These are phyloP conservation scores for Arabidopsis suecica DNA, from an alignment of 345 rosid species.

Conservation along the genomic window DNA sequence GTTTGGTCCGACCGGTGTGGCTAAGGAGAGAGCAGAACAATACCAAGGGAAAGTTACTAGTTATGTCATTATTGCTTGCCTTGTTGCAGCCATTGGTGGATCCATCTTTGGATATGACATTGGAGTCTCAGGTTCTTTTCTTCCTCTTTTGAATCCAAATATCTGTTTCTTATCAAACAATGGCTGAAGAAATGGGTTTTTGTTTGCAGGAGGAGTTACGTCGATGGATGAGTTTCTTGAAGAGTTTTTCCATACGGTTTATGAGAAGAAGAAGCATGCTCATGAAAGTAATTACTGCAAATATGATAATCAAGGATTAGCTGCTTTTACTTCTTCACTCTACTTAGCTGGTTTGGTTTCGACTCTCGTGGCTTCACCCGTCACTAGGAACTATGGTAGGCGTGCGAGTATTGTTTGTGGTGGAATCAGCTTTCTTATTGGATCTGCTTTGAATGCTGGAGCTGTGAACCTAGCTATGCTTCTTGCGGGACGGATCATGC, in stretches of 20 bases:
- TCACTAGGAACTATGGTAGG: slow-evolving; percentile 81
- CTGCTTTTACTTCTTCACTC: slow-evolving; percentile 88
- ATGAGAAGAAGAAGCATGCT: slow-evolving; percentile 64
- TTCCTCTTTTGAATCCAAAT: not conserved
- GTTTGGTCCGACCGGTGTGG: slow-evolving; percentile 72
- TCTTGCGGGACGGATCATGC: slow-evolving; percentile 80
- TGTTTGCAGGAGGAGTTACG: slow-evolving; percentile 79
- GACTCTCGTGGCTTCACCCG: slow-evolving; percentile 76
- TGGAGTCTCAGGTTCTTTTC: slow-evolving; percentile 77
- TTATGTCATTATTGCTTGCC: slow-evolving; percentile 70
- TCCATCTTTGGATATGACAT: slow-evolving; percentile 90
- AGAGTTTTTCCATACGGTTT: slow-evolving; percentile 71
- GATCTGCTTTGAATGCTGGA: slow-evolving; percentile 73
- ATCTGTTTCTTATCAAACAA: not conserved
- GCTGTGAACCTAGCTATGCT: slow-evolving; percentile 80
- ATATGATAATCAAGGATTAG: slow-evolving; percentile 74
- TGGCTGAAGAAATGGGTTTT: slow-evolving; percentile 21
- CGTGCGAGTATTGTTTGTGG: slow-evolving; percentile 84
- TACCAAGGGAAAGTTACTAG: slow-evolving; percentile 79
- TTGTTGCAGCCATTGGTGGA: slow-evolving; percentile 86
- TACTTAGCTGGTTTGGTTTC: slow-evolving; percentile 91
- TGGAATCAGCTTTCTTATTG: slow-evolving; percentile 76
- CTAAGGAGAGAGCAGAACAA: slow-evolving; percentile 80
- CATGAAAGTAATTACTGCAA: slow-evolving; percentile 97
- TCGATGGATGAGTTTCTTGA: slow-evolving; percentile 82